Conservation (phyloP, 2,329 filamentous ascomycete species). For the Epichloe sp. region DNA sequence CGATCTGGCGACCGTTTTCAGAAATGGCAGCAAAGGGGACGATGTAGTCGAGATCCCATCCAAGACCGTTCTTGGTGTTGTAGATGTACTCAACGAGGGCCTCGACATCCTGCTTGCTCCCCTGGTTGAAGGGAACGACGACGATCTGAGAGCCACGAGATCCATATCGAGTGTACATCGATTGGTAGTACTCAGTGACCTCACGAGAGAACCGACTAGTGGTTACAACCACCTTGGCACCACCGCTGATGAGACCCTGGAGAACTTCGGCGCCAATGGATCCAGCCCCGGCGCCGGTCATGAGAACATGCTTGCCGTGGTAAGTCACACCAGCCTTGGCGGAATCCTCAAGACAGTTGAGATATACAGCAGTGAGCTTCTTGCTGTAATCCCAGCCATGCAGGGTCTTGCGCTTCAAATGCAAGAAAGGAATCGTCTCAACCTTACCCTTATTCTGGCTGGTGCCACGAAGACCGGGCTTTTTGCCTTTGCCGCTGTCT, state of each 20-base stretch:
- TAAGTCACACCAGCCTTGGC: slow-evolving; percentile 82
- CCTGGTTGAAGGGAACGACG: slow-evolving; percentile 97
- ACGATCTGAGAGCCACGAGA: slow-evolving; percentile 91
- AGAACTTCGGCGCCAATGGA: slow-evolving; percentile 96
- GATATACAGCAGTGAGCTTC: slow-evolving; percentile 85
- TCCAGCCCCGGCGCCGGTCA: slow-evolving; percentile 95
- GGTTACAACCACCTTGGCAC: slow-evolving; percentile 91
- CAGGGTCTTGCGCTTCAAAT: slow-evolving; percentile 85
- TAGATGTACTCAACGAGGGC: slow-evolving; percentile 93
- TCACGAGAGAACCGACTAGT: slow-evolving; percentile 93
- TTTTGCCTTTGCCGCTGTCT: slow-evolving; percentile 59
- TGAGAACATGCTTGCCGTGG: slow-evolving; percentile 87
- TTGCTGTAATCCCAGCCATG: slow-evolving; percentile 99
- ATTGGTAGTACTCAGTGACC: slow-evolving; percentile 98
- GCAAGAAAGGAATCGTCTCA: slow-evolving; percentile 94
- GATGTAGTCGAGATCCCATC: slow-evolving; percentile 95
- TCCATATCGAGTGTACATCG: slow-evolving; percentile 92
- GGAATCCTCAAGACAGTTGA: slow-evolving; percentile 82
- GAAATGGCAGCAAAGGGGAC: slow-evolving; percentile 96
- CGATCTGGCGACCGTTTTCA: slow-evolving; percentile 94
- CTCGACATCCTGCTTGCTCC: slow-evolving; percentile 95
- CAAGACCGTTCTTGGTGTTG: slow-evolving; percentile 86
- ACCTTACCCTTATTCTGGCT: slow-evolving; percentile 71
- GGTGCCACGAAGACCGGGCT: slow-evolving; percentile 35
- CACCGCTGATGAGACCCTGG: slow-evolving; percentile 89